Evolutionary conservation across 345 rosid genomes (phyloP), one percentile per base, ranked within the genome.

Genomic region (Isatis tinctoria): DNA sequence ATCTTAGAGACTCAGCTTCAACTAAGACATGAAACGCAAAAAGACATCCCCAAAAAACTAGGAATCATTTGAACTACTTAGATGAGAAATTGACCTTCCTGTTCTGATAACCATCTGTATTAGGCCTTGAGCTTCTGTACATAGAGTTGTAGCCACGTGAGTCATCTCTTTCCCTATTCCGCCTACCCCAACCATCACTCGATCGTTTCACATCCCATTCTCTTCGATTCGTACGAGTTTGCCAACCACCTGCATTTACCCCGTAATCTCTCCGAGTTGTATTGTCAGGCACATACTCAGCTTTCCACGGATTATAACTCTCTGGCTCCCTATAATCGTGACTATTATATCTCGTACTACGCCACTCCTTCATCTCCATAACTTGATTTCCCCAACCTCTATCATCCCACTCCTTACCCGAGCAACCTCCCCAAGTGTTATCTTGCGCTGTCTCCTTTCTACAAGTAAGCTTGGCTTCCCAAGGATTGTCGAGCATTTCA

Each of bases 131-230:
- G 82, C 70, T 81, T 69, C 41, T 70, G 80, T 84, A 78, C 53
- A 69, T 57, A 78, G 78, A 57, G 43, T 58, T 85, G 63, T 79
- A 62, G 47, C 77, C 57, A 77, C 74, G 54, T 4, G 27, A 33
- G 78, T 80, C 81, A 87, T 74, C 88, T 83, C 80, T 83, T 84
- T 76, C 83, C 52, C 37, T 56, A 63, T 76, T 78, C 84, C 84
- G 62, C 54, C 79, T 70, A 70, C 82, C 77, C 85, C 85, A 71
- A 36, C 69, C 81, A 56, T 79, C 73, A 72, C 35, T 71, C 6
- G 59, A 33, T 48, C 72, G 72, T 74, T 65, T 80, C 32, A 58
- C 61, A 58, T 70, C 85, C 65, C 75, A 62, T n/a, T 53, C 64
- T 73, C 70, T 80, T 20, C 58, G 67, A 12, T 65, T 74, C 28